Evolutionary conservation across 192 early-diverging fungal species (phyloP), one percentile per base, ranked within the genome.

Genomic region (Entomortierella parvispora): DNA sequence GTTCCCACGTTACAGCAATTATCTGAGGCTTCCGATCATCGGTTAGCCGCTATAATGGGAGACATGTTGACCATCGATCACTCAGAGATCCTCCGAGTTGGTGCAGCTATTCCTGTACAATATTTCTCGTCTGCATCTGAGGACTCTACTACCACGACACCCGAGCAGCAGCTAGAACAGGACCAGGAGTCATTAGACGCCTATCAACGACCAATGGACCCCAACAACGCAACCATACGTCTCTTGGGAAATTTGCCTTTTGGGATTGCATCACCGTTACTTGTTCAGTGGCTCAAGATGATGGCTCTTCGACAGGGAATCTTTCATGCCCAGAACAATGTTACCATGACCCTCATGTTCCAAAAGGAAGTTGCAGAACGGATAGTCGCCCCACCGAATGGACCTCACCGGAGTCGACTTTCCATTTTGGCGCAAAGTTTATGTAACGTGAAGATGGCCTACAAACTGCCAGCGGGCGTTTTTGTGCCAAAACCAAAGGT

Each of bases 281-380:
- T 94, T 33, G 62, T 90, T 29, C 91, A 93, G 80, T 93, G 90
- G 89, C 80, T 94, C 43, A 85, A 89, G 50, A 70, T 83, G 82
- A 72, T 89, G 60, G 76, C 85, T 1, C 47, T 63, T 9, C 62
- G 51, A 29, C 59, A 88, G 45, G 93, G 93, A 0, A 80, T 94
- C 23, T 94, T 94, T 54, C 72, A 80, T 8, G 49, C 67, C 22
- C 50, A 68, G 8, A 77, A 77, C 26, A 52, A 59, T 0, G 65
- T 77, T n/a, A 83, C 84, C 23, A 93, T 94, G 92, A 89, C 92
- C 22, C 77, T 94, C 22, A 94, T 94, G 93, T 94, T 94, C 75
- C 93, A 94, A 76, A 88, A 88, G 53, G 93, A 94, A 65, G 92
- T 94, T 15, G 93, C 83, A 23, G 72, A 87, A 47, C 84, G 91